A percentile compares a stretch with the other conserved stretches of the same genome.
Evolutionary conservation across 139 green algal genomes (phyloP).

Genomic region (Micractinium sp.): DNA sequence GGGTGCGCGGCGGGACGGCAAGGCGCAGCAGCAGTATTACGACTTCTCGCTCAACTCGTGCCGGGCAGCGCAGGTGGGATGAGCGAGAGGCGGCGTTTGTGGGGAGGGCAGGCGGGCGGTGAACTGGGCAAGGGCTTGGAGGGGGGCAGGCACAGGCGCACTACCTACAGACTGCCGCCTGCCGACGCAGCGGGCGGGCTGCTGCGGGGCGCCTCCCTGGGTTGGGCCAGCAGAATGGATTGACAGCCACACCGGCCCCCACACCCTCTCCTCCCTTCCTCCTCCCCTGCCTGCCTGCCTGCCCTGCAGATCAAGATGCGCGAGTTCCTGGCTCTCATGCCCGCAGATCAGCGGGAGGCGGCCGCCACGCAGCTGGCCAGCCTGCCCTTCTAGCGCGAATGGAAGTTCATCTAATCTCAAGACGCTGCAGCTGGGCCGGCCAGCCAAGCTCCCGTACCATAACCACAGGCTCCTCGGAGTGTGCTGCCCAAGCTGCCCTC

Average conservation of each 20-base stretch:
- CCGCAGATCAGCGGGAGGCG: slow-evolving; percentile 52
- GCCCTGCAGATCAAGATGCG: slow-evolving; percentile 44
- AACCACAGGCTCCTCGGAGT: not conserved
- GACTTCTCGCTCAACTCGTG: slow-evolving; percentile 47
- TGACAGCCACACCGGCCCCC: no score
- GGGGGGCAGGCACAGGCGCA: no score
- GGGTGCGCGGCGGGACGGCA: slow-evolving; percentile 28
- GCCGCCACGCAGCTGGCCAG: slow-evolving; percentile 37
- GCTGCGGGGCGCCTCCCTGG: no score
- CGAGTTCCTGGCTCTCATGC: slow-evolving; percentile 59
- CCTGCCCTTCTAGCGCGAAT: not conserved
- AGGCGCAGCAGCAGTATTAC: slow-evolving; percentile 44
- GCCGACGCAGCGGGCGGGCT: no score
- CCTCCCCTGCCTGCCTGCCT: no score
- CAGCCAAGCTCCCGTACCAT: not conserved
- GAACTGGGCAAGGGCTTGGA: not conserved
- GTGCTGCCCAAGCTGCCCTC: not conserved
- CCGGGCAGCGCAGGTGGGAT: slow-evolving; percentile 8
- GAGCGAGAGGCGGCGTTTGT: not conserved
- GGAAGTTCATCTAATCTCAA: not conserved
- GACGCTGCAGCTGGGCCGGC: no score
- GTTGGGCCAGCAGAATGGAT: no score
- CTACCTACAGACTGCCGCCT: not conserved
- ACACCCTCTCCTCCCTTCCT: not conserved
- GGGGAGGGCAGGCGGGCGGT: no score